Evolutionary conservation across 371 early-diverging fungal genomes (phyloP), one percentile per base, ranked within the genome.

Genomic region (Mortierella sp.): DNA sequence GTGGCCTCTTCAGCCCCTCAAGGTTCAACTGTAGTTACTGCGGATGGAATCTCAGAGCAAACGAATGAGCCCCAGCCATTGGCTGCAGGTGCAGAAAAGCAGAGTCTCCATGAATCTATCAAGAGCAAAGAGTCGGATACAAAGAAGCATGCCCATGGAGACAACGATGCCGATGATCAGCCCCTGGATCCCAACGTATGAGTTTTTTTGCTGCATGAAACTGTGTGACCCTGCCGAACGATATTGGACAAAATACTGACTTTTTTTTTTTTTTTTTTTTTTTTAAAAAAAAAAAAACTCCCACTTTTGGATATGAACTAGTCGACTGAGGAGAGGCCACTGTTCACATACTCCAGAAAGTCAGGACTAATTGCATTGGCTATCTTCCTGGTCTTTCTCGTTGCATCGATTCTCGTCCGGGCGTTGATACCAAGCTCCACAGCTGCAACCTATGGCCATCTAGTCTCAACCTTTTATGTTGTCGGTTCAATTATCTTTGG

Each of bases 401-500:
- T 88, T 30, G 75, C 79, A 46, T 50, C 84, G 7, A 81, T 86
- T 46, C 62, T 83, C n/a, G 76, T 87, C 25, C 72, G 84, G 3
- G 59, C 84, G 5, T 21, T 81, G 23, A 51, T 69, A 9, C 67
- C 62, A 18, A 37, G 60, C 6, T 57, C 75, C 37, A 16, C 67
- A 68, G 44, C n/a, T 64, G 59, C 72, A 16, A 21, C 55, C 11
- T 76, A 76, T 15, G 77, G 72, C 25, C 46, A 23, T 9, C 52
- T 90, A 16, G 58, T 85, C 25, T 70, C 84, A 12, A 84, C 87
- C 1, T 84, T 88, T 62, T 90, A 85, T 68, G 84, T 86, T 74
- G 82, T 82, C 1, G 91, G 91, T 1, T 86, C 87, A 14, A 87
- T 91, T 60, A 91, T 91, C 57, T 91, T 88, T 69, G 91, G 91